Percentiles rank a stretch among this genome's conserved stretches.
Conservation (phyloP, 805 yeast species). For the Candida ortonii region DNA sequence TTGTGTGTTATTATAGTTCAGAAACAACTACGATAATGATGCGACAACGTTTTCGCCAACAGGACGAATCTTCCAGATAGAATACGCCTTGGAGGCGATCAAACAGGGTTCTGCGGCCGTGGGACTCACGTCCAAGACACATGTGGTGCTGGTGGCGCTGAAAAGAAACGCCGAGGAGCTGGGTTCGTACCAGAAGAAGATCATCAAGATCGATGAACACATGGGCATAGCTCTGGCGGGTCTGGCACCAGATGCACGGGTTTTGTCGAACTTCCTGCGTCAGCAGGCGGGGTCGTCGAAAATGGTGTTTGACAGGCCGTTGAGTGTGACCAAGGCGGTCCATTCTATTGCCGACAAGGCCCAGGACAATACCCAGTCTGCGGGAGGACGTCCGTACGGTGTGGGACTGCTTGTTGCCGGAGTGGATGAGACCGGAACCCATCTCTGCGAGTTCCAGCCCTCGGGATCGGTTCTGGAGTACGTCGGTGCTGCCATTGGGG, state of each 20-base stretch:
- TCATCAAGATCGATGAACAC: conserved; percentile 88
- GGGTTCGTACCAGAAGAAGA: conserved; percentile 93
- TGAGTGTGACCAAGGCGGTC: conserved; percentile 81
- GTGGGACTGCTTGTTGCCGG: conserved; percentile 92
- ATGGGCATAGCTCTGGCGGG: conserved; percentile 96
- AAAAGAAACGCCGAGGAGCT: conserved; percentile 96
- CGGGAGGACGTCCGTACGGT: conserved; percentile 97
- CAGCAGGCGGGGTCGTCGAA: conserved; percentile 88
- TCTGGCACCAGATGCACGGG: conserved; percentile 96
- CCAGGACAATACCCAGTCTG: conserved; percentile 91
- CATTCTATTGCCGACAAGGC: conserved; percentile 92
- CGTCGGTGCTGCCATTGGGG: conserved; percentile 94
- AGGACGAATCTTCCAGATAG: conserved; percentile 86
- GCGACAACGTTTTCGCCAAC: conserved; percentile 97
- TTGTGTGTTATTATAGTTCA: conserved; percentile 49
- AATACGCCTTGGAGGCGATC: conserved; percentile 90
- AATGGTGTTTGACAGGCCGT: conserved; percentile 80
- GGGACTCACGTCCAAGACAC: conserved; percentile 80
- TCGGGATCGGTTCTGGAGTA: conserved; percentile 91
- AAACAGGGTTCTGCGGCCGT: conserved; percentile 98
- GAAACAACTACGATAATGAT: conserved; percentile 98
- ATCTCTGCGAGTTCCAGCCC: conserved; percentile 91
- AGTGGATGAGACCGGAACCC: conserved; percentile 91
- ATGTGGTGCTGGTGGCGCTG: conserved; percentile 89
- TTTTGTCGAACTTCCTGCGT: conserved; percentile 81